Conservation (phyloP, 345 rosid genomes). For the Camelina neglecta region DNA sequence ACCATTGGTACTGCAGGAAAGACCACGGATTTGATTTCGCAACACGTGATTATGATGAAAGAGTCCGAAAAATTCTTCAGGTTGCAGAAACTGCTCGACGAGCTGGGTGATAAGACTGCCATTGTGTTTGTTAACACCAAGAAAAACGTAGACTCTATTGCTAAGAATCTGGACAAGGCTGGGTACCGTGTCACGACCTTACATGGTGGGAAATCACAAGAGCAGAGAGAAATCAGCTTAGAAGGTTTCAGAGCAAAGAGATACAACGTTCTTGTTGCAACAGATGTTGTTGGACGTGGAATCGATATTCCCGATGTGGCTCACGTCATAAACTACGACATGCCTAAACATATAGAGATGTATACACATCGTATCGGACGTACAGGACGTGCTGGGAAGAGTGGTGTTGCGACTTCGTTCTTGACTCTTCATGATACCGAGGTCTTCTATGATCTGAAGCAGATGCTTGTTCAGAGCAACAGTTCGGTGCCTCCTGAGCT, state of each 20-base stretch:
- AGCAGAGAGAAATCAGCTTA: conserved; percentile 91
- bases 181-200: conserved; percentile 89
- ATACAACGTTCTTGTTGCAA: conserved; percentile 89
- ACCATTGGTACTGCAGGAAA: conserved; percentile 97
- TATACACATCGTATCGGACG: conserved; percentile 96
- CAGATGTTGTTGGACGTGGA: conserved; percentile 96
- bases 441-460: conserved; percentile 95
- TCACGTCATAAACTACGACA: conserved; percentile 90
- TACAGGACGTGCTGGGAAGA: conserved; percentile 97
- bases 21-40: conserved; percentile 85
- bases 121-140: conserved; percentile 94
- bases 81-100: conserved; percentile 81
- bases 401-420: conserved; percentile 92
- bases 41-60: conserved; percentile 87
- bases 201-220: conserved; percentile 96
- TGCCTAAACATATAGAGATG: conserved; percentile 87
- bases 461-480: conserved; percentile 95
- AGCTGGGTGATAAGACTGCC: conserved; percentile 83
- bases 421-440: conserved; percentile 78
- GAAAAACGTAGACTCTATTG: conserved; percentile 77
- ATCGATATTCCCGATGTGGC: conserved; percentile 96
- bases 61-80: conserved; percentile 75
- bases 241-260: conserved; percentile 91
- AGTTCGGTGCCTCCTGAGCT: conserved; percentile 91
- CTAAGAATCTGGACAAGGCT: conserved; percentile 84